Evolutionary conservation across 2,329 filamentous ascomycete species (phyloP), one percentile per base, ranked within the genome.

Genomic region (Diplodia scrobiculata): DNA sequence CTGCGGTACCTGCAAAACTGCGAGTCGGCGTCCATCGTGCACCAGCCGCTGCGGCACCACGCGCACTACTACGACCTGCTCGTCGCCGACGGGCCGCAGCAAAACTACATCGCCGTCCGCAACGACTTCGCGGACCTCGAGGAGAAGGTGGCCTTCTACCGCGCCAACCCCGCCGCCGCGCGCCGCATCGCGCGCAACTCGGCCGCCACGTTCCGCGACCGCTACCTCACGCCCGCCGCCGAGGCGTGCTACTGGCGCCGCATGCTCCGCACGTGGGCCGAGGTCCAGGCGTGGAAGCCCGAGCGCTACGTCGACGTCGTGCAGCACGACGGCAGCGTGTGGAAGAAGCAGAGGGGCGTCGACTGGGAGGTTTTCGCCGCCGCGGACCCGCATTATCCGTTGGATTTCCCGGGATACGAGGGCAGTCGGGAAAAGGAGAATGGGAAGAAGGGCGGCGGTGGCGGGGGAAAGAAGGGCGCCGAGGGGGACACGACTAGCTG

Each of bases 221-320:
- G 81, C 3, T 85, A 85, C 70, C 73, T 85, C 38, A 85, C 83
- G 1, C 82, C 83, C 1, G 82, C 83, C 2, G 83, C 84, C 1
- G 82, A 85, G 71, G 79, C 80, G 4, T 86, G 83, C 68, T 86
- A 86, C 68, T 86, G 84, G 84, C 77, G 84, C 10, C 76, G 79
- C 50, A 70, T 84, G 67, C 74, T 84, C 21, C 27, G 45, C 2
- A 34, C 6, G 5, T 65, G 63, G 63, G 52, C 52, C 13, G 41
- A 54, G 6, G 51, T 55, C n/a, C 63, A 65, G 38, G 63, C 51
- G 7, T 65, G 55, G n/a, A 7, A 50, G 27, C 63, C 63, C 4
- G 32, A 17, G 10, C 7, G 21, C 6, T 65, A 55, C 11, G 41
- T 36, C 0, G 52, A 65, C 11, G 63, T 36, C n/a, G 34, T 21